A percentile compares a stretch with the other conserved stretches of the same genome.
phyloP scores from a whole-genome alignment of 2,329 filamentous ascomycete genomes.

The Penicillium freii region DNA sequence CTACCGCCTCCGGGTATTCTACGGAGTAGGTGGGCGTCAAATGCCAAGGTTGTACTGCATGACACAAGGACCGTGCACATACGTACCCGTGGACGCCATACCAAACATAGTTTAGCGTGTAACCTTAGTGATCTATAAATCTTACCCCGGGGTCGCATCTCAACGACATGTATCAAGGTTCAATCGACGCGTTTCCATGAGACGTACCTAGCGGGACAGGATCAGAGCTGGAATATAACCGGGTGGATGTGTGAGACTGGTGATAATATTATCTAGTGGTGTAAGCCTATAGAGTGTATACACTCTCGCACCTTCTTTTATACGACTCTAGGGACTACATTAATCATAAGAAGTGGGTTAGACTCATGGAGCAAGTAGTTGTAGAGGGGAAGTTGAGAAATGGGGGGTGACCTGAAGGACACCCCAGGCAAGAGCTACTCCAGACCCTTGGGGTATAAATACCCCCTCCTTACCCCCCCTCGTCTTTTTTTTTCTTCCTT shows the following conservation, averaged over 20 bases:
- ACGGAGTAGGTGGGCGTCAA: not conserved
- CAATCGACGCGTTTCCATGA: not conserved
- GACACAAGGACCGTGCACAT: not conserved
- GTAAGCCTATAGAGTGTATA: not conserved
- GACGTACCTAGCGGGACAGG: too few relatives aligned
- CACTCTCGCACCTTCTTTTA: not conserved
- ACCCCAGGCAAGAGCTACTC: not conserved
- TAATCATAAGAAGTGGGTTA: not conserved
- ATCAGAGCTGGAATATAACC: too few relatives aligned
- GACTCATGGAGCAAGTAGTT: not conserved
- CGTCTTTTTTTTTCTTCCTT: not conserved
- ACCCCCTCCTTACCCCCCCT: not conserved
- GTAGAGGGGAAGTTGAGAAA: not conserved
- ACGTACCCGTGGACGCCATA: not conserved
- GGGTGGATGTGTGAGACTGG: not conserved
- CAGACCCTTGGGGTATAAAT: not conserved
- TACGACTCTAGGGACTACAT: not conserved
- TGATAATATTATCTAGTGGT: not conserved
- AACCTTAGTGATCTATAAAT: not conserved
- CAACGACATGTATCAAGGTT: not conserved
- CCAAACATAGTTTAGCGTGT: too few relatives aligned
- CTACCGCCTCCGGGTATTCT: too few relatives aligned
- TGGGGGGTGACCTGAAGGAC: not conserved
- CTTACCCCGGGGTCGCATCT: not conserved
- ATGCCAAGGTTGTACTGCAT: not conserved